Base-by-base conservation (phyloP, 2,329 filamentous ascomycete species). In the Lasiodiplodia hormozganensis region DNA sequence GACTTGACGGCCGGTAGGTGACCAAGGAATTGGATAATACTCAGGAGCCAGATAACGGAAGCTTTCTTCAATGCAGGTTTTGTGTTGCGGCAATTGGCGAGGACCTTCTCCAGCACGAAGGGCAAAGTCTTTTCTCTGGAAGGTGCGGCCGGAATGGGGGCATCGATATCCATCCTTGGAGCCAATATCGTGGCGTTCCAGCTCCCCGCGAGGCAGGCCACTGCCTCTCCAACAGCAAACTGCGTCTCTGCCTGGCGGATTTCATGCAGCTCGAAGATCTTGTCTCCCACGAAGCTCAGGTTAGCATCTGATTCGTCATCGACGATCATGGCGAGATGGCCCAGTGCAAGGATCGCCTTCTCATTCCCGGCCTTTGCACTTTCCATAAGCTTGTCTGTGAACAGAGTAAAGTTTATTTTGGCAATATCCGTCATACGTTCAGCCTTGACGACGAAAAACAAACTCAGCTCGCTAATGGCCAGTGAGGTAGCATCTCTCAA, bases 1-100 rank as follows among this genome's bases (percentile, higher is more conserved):
- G 84, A 82, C 75, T 96, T 92, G 5, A 98, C 86, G 71, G 92
- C 88, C 3, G 83, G 77, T n/a, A 93, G 82, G 71, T 94, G 90
- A 0, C 93, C 93, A 76, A 94, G 96, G 78, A 96, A 94, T 76
- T 97, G 94, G 10, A 98, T 90, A 3, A 98, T 82, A 75, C 92
- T 97, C 69, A 98, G 90, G 0, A 98, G 86, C 96, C 96, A 98
- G 73, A 99, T 97, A 0, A 94, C 94, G 0, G 94, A 95, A 3
- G 95, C 94, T 77, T 97, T 97, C 73, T 94, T 90, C 4, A 97
- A 83, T 0, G 94, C 92, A 0, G 96, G 96, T 75, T 97, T 97
- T 0, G 93, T 93, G 10, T 90, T 89, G 74, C 91, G 90, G 81
- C 92, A 96, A 74, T 96, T 91, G 2, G 83, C 82, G 57, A 98